These are phyloP conservation scores for Globisporangium parvum DNA, from an alignment of 352 stramenopile genomes.

Conservation along the genomic window DNA sequence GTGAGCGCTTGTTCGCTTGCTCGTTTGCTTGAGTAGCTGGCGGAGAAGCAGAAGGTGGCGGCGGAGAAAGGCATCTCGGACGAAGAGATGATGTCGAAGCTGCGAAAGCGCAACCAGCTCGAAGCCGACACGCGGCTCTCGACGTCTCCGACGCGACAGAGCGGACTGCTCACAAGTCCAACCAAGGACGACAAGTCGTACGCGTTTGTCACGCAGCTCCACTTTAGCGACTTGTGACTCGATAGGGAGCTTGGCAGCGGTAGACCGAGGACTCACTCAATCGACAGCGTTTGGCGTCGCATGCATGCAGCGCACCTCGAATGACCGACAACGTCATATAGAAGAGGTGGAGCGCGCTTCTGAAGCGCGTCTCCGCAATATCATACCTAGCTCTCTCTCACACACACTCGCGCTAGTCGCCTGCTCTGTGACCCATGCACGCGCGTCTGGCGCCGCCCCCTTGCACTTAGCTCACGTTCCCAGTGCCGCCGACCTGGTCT, in stretches of 20 bases:
- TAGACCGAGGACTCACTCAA: background rate
- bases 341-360: no score
- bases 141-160: constrained; percentile 49
- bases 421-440: no score
- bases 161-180: constrained; percentile 26
- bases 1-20: background rate
- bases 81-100: constrained; percentile 75
- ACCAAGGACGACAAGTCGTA: constrained; percentile 41
- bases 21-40: constrained; percentile 29
- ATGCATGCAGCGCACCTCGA: no score
- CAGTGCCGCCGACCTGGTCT: constrained; percentile 74
- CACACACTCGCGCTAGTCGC: background rate
- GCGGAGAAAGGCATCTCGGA: constrained; percentile 78
- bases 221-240: constrained; percentile 57
- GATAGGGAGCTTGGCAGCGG: background rate
- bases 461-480: constrained; percentile 69
- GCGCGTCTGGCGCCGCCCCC: no score
- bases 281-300: background rate
- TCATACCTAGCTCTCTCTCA: no score
- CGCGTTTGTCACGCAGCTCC: constrained; percentile 68
- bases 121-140: constrained; percentile 60
- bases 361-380: no score
- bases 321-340: no score
- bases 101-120: constrained; percentile 67
- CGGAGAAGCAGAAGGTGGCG: constrained; percentile 68